A percentile compares a stretch with the other conserved stretches of the same genome.
Evolutionary conservation across 768 basidiomycete genomes (phyloP).

Genomic region (Lentinula aciculospora): DNA sequence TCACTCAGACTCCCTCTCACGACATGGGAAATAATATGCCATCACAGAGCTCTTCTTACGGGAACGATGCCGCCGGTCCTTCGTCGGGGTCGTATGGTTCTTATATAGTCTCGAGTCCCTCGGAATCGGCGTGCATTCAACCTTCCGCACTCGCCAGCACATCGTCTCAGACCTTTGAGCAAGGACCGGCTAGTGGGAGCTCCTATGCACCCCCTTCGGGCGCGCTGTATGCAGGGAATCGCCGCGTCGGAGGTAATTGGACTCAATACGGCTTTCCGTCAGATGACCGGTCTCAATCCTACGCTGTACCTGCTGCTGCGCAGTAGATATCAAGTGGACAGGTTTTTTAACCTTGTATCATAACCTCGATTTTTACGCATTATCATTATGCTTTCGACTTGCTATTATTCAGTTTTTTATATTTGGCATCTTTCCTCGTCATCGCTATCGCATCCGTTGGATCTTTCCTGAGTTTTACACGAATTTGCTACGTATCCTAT

Average conservation of each 20-base stretch:
- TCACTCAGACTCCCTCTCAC: neutral
- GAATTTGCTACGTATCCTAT: neutral
- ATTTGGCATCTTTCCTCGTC: neutral
- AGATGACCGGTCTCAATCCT: conserved; percentile 20
- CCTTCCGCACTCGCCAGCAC: neutral
- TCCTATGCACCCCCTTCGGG: conserved; percentile 53
- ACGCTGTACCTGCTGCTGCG: conserved; percentile 18
- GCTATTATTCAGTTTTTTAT: neutral
- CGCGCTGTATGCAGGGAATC: conserved; percentile 39
- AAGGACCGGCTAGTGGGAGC: conserved; percentile 7
- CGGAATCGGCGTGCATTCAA: neutral
- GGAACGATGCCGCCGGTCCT: neutral
- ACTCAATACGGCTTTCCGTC: conserved; percentile 17
- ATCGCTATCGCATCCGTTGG: neutral
- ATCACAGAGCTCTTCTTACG: neutral
- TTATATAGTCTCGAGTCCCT: neutral
- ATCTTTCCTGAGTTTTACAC: neutral
- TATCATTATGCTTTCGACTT: conserved; percentile 7
- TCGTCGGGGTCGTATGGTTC: neutral
- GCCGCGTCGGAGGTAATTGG: conserved; percentile 55
- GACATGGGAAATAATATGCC: neutral
- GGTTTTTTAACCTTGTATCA: neutral
- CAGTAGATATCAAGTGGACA: neutral
- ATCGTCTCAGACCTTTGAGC: conserved; percentile 6
- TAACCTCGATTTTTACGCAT: neutral